Percentiles rank a stretch among this genome's conserved stretches.
phyloP scores from a whole-genome alignment of 1,139 yeast genomes.

The Arxiozyma slooffiae region DNA sequence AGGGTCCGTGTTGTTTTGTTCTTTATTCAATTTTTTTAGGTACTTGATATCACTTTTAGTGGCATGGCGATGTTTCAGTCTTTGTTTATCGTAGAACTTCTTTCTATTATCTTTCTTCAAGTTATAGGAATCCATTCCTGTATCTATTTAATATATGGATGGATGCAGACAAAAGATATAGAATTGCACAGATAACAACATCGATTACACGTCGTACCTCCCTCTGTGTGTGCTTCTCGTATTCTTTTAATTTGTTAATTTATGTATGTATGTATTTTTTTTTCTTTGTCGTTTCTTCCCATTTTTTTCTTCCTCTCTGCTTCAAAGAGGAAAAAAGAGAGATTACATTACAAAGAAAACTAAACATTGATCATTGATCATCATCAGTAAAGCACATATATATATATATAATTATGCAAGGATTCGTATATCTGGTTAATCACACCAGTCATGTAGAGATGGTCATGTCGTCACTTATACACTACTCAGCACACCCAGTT shows the following conservation, averaged over 20 bases:
- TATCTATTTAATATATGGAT: too few species aligned
- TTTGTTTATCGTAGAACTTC: conserved; percentile 29
- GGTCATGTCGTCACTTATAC: background rate
- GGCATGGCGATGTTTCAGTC: conserved; percentile 25
- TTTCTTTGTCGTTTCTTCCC: background rate
- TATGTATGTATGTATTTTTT: background rate
- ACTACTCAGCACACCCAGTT: too few species aligned
- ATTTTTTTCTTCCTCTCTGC: background rate
- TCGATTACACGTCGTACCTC: too few species aligned
- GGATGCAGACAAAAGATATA: too few species aligned
- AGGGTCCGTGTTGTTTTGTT: conserved; percentile 4
- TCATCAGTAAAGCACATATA: too few species aligned
- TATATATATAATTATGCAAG: background rate
- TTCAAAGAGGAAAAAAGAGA: too few species aligned
- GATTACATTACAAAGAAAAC: too few species aligned
- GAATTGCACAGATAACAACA: too few species aligned
- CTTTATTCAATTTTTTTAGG: conserved; percentile 15
- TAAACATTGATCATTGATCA: background rate
- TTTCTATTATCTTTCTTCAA: conserved; percentile 27
- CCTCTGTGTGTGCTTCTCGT: background rate
- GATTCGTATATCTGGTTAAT: too few species aligned
- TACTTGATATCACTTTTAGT: conserved; percentile 30
- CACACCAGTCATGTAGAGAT: background rate
- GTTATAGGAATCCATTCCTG: conserved; percentile 21
- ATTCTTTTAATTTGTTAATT: background rate